Evolutionary conservation across 2,329 filamentous ascomycete species (phyloP), one percentile per base, ranked within the genome.

Genomic region (Saccharata proteae): DNA sequence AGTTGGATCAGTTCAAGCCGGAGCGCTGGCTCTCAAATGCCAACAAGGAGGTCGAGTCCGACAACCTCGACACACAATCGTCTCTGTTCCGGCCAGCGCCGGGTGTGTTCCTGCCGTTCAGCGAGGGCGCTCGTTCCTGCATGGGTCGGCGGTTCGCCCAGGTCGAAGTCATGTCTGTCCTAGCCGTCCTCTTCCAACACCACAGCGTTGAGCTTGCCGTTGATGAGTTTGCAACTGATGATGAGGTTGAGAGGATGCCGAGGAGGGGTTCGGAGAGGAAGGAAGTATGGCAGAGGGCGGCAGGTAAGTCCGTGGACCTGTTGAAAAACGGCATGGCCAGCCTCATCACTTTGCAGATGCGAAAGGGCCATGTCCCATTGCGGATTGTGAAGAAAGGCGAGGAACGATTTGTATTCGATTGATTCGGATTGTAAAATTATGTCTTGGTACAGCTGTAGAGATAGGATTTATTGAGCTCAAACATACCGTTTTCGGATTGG

Each of bases 291-390:
- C 52, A 56, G 37, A 69, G 67, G 52, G 79, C 79, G 20, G 67
- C 71, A 43, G 53, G 59, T 15, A 63, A 64, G 45, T 69, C 69
- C 16, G 55, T 66, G 37, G 49, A 58, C 30, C 62, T 69, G 32
- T 47, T 84, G 29, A 55, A 53, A 35, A 56, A 61, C 18, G 74
- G 60, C 10, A 61, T 78, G 43, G 64, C 58, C 16, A 69, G 69
- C n/a, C 54, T 81, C 35, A 65, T 88, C 38, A 85, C 81, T 37
- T 59, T 88, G 42, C 80, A 83, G 57, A 61, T 88, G 52, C 64
- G 54, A 22, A 64, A 59, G n/a, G 59, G 60, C 5, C 60, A 67
- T 33, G 71, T 88, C 19, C 76, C 77, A 0, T 58, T 88, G 23
- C 59, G 79, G 40, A 54, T 88, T 40, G 76, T 82, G 7, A 72